phyloP scores from a whole-genome alignment of 2,329 filamentous ascomycete species.

The Plectosphaerella cucumerina region DNA sequence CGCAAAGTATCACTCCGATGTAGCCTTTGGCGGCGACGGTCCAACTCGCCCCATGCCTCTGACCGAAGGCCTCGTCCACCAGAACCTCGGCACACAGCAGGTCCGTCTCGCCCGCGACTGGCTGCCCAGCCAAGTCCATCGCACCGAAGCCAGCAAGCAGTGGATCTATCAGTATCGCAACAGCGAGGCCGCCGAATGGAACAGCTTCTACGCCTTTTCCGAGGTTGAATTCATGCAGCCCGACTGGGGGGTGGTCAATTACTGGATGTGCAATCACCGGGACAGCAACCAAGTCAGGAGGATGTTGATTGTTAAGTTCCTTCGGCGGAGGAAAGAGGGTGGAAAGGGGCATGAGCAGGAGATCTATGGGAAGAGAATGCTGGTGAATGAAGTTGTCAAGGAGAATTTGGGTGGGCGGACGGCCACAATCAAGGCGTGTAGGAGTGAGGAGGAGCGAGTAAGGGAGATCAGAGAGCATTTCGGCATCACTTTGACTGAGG shows the following conservation, averaged over 20 bases:
- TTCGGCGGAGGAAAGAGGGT: constrained; percentile 36
- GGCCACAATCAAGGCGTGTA: constrained; percentile 38
- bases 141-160: constrained; percentile 37
- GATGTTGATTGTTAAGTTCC: constrained; percentile 50
- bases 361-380: constrained; percentile 48
- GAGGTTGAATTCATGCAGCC: constrained; percentile 58
- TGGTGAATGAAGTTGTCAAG: constrained; percentile 49
- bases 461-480: constrained; percentile 37
- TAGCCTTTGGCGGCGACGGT: constrained; percentile 61
- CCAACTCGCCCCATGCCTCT: constrained; percentile 55
- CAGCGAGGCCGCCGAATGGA: constrained; percentile 45
- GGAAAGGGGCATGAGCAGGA: constrained; percentile 35
- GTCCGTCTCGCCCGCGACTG: constrained; percentile 48
- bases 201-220: constrained; percentile 60
- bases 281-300: constrained; percentile 49
- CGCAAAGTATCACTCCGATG: constrained; percentile 52
- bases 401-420: constrained; percentile 46
- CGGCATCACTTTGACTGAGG: background rate
- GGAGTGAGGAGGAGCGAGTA: constrained; percentile 50
- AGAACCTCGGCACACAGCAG: constrained; percentile 51
- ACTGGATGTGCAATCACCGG: constrained; percentile 43
- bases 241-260: constrained; percentile 61
- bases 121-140: constrained; percentile 38
- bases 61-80: constrained; percentile 31
- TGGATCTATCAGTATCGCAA: constrained; percentile 64